Conservation (phyloP, 768 basidiomycete genomes). For the Fomitopsis pulvina region DNA sequence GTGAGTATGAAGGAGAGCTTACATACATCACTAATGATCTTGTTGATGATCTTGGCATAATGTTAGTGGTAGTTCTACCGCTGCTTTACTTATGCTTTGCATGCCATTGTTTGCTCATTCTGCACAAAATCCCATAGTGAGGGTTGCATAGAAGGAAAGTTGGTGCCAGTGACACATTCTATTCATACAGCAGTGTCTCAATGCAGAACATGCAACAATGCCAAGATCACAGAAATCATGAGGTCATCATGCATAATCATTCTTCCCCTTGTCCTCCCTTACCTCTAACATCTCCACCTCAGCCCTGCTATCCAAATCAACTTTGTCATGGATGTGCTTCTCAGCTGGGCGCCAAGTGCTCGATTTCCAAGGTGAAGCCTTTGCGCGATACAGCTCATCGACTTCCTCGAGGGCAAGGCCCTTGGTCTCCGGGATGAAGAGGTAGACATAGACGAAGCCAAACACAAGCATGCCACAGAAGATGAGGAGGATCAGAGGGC, state of each 20-base stretch:
- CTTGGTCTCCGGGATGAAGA: slow-evolving; percentile 78
- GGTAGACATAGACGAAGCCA: slow-evolving; percentile 66
- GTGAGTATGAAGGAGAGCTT: no score
- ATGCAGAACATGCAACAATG: neutral
- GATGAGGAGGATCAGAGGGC: slow-evolving; percentile 68
- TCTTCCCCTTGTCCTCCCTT: slow-evolving; percentile 12
- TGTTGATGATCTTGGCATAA: no score
- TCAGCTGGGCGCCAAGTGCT: slow-evolving; percentile 37
- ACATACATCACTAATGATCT: no score
- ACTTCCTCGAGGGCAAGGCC: slow-evolving; percentile 74
- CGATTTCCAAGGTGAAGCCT: slow-evolving; percentile 62
- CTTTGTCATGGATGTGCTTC: slow-evolving; percentile 21
- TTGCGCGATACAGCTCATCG: slow-evolving; percentile 69
- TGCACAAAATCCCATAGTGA: no score
- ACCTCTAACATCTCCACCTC: slow-evolving; percentile 14
- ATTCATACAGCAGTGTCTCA: neutral
- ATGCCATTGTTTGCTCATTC: no score
- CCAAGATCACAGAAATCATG: neutral
- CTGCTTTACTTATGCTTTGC: no score
- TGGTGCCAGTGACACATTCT: no score
- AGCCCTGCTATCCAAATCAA: neutral
- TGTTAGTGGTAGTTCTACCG: no score
- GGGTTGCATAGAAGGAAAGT: no score
- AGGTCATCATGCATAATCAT: slow-evolving; percentile 7
- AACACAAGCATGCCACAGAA: slow-evolving; percentile 71